Percentiles rank a stretch among this genome's conserved stretches.
These are phyloP conservation scores for Gymnopilus junonius DNA, from an alignment of 768 basidiomycete genomes.

Conservation along the genomic window DNA sequence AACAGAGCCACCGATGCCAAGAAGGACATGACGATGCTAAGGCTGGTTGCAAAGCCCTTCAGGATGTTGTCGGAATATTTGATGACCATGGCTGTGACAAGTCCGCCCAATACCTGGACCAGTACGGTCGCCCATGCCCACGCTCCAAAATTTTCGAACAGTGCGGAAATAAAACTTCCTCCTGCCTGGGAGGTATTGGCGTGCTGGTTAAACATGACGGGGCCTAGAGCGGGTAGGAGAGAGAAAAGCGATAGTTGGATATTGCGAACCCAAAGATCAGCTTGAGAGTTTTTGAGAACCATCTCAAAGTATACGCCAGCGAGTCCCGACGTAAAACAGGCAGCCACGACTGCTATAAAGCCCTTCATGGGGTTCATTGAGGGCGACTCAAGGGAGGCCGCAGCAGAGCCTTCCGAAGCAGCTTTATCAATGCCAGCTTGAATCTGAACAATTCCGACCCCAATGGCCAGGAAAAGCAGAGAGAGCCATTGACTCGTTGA, in stretches of 20 bases:
- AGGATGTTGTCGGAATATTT: slow-evolving; percentile 91
- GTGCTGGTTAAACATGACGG: slow-evolving; percentile 63
- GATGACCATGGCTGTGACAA: slow-evolving; percentile 93
- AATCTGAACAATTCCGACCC: slow-evolving; percentile 89
- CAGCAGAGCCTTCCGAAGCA: slow-evolving; percentile 10
- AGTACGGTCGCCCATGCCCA: slow-evolving; percentile 93
- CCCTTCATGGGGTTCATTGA: slow-evolving; percentile 85
- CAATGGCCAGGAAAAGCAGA: slow-evolving; percentile 82
- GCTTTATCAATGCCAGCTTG: slow-evolving; percentile 52
- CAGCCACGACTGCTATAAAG: slow-evolving; percentile 86
- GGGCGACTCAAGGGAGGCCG: slow-evolving; percentile 37
- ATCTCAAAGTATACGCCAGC: slow-evolving; percentile 99
- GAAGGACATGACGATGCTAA: slow-evolving; percentile 95
- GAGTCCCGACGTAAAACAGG: slow-evolving; percentile 94
- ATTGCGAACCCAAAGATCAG: slow-evolving; percentile 96
- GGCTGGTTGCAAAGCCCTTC: slow-evolving; percentile 94
- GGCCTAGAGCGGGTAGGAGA: slow-evolving; percentile 83
- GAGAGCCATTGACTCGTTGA: slow-evolving; percentile 82
- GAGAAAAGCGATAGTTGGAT: slow-evolving; percentile 96
- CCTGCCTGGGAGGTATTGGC: slow-evolving; percentile 25
- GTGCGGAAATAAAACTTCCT: slow-evolving; percentile 46
- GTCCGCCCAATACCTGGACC: slow-evolving; percentile 89
- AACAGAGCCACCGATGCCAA: slow-evolving; percentile 90
- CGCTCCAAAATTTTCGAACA: slow-evolving; percentile 85
- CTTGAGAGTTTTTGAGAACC: slow-evolving; percentile 88